Conservation (phyloP, 2,329 filamentous ascomycete genomes). For the Monilinia laxa region DNA sequence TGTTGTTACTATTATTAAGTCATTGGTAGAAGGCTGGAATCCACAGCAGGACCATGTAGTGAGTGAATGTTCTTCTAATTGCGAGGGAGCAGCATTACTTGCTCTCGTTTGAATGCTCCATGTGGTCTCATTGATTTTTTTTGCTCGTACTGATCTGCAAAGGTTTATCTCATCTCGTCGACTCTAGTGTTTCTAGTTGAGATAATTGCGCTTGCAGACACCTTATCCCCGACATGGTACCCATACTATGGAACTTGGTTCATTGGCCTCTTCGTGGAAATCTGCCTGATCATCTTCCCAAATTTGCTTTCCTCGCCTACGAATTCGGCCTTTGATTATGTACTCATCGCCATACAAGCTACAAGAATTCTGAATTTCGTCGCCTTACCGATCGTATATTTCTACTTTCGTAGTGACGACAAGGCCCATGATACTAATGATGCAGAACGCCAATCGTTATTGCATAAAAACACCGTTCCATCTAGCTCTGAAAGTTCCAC, state of each 20-base stretch:
- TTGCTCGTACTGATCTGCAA: slow-evolving; percentile 22
- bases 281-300: slow-evolving; percentile 46
- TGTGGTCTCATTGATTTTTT: background rate
- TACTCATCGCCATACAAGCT: slow-evolving; percentile 33
- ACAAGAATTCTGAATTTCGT: slow-evolving; percentile 39
- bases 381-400: slow-evolving; percentile 42
- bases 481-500: slow-evolving; percentile 34
- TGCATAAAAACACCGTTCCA: slow-evolving; percentile 47
- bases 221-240: slow-evolving; percentile 56
- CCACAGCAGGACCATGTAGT: slow-evolving; percentile 39
- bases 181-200: slow-evolving; percentile 64
- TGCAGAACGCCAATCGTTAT: slow-evolving; percentile 58
- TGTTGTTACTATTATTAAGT: slow-evolving; percentile 32
- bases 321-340: slow-evolving; percentile 32
- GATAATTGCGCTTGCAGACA: slow-evolving; percentile 53
- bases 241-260: slow-evolving; percentile 64
- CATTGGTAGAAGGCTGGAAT: slow-evolving; percentile 32
- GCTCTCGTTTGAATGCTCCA: background rate
- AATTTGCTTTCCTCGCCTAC: slow-evolving; percentile 30
- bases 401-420: slow-evolving; percentile 34
- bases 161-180: slow-evolving; percentile 60
- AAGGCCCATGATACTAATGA: slow-evolving; percentile 45
- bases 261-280: slow-evolving; percentile 57
- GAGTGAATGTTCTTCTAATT: slow-evolving; percentile 4
- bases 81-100: background rate